phyloP scores from a whole-genome alignment of 345 rosid species.

The Erodium maritimum region DNA sequence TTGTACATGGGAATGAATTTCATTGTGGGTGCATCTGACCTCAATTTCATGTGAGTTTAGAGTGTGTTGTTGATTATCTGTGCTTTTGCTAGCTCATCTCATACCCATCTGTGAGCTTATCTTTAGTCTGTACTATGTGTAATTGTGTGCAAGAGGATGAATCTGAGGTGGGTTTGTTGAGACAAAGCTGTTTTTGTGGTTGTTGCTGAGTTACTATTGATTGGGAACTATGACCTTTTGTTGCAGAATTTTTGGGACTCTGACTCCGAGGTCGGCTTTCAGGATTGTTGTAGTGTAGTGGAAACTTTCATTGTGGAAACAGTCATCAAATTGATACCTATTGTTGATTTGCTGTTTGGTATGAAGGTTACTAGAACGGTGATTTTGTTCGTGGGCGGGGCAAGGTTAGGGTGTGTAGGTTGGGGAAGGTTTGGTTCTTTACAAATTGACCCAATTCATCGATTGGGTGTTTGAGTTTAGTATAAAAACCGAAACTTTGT shows the following conservation, averaged over 20 bases:
- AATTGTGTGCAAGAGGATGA: conserved; percentile 9
- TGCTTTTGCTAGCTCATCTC: background rate
- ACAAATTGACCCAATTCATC: background rate
- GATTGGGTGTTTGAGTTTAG: background rate
- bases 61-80: background rate
- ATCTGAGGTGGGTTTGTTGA: conserved; percentile 15
- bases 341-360: background rate
- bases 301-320: background rate
- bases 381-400: conserved; percentile 7
- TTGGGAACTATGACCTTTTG: conserved; percentile 19
- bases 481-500: background rate
- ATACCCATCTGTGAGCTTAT: background rate
- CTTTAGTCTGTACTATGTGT: no score
- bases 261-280: conserved; percentile 16
- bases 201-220: conserved; percentile 14
- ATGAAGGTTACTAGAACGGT: background rate
- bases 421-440: conserved; percentile 1
- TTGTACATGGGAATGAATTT: background rate
- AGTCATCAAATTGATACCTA: background rate
- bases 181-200: conserved; percentile 3
- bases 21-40: background rate
- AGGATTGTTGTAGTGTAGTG: conserved; percentile 2
- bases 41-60: background rate
- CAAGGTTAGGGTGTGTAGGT: conserved; percentile 2
- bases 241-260: conserved; percentile 25